phyloP scores from a whole-genome alignment of 257 asterid genomes.

The Lithospermum erythrorhizon region DNA sequence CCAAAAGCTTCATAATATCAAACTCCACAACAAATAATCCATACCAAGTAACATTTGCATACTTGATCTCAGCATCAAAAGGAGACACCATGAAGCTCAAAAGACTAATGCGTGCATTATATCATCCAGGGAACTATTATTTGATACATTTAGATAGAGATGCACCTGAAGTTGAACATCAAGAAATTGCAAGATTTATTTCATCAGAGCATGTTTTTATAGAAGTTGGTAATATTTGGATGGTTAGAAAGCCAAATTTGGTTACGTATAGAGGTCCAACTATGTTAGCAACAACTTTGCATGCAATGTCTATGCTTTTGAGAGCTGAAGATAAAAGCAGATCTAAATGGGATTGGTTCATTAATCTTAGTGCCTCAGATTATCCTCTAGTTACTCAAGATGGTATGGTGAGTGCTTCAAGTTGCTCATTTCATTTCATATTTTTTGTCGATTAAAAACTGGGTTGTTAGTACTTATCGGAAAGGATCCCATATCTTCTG shows the following conservation, averaged over 20 bases:
- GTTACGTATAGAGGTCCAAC: conserved; percentile 91
- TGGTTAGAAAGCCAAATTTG: conserved; percentile 53
- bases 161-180: conserved; percentile 53
- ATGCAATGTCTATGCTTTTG: conserved; percentile 59
- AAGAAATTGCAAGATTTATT: conserved; percentile 55
- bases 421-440: background rate
- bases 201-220: conserved; percentile 35
- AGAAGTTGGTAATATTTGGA: conserved; percentile 68
- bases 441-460: background rate
- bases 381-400: conserved; percentile 91
- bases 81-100: conserved; percentile 70
- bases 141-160: conserved; percentile 62
- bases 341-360: conserved; percentile 81
- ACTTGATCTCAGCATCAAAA: conserved; percentile 71
- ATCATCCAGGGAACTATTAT: conserved; percentile 74
- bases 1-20: conserved; percentile 36
- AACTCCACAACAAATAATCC: conserved; percentile 19
- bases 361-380: conserved; percentile 89
- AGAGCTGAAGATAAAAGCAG: conserved; percentile 18
- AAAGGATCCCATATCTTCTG: no score
- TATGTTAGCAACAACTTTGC: conserved; percentile 80
- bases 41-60: conserved; percentile 69
- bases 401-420: conserved; percentile 80
- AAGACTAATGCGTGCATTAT: conserved; percentile 58
- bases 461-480: no score